These are phyloP conservation scores for Taphrina populina DNA, from an alignment of 1,139 yeast genomes.

Conservation along the genomic window DNA sequence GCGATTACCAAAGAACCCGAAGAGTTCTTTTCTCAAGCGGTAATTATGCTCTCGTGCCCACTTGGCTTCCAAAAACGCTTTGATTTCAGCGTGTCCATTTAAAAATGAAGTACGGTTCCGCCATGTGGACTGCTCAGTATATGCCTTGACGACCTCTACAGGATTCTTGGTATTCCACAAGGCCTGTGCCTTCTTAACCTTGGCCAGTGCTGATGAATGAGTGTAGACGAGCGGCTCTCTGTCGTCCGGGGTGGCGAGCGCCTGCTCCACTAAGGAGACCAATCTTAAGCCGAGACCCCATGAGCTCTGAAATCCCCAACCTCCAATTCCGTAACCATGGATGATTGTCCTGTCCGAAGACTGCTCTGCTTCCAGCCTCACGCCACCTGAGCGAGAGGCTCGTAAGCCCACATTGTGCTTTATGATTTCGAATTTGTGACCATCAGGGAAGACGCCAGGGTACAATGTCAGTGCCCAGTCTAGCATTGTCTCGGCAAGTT, in stretches of 20 bases:
- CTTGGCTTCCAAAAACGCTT: conserved; percentile 35
- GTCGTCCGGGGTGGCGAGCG: not conserved
- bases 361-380: conserved; percentile 53
- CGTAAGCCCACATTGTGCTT: conserved; percentile 66
- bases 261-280: not conserved
- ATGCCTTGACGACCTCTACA: conserved; percentile 33
- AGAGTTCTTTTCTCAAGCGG: conserved; percentile 38
- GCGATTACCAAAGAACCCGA: conserved; percentile 36
- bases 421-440: conserved; percentile 47
- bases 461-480: conserved; percentile 53
- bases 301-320: conserved; percentile 64
- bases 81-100: conserved; percentile 36
- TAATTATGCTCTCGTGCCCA: conserved; percentile 38
- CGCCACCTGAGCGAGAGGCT: conserved; percentile 66
- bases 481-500: conserved; percentile 58
- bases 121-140: conserved; percentile 37
- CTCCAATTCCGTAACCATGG: conserved; percentile 75
- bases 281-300: conserved; percentile 24
- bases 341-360: conserved; percentile 47
- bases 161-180: conserved; percentile 38
- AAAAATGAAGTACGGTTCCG: conserved; percentile 38
- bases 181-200: conserved; percentile 39
- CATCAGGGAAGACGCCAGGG: conserved; percentile 49
- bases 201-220: conserved; percentile 33
- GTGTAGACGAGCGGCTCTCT: conserved; percentile 25